Percentiles rank a stretch among this genome's conserved stretches.
Evolutionary conservation across 306 rosid genomes (phyloP).

Genomic region (Trichosanthes cucumerina): DNA sequence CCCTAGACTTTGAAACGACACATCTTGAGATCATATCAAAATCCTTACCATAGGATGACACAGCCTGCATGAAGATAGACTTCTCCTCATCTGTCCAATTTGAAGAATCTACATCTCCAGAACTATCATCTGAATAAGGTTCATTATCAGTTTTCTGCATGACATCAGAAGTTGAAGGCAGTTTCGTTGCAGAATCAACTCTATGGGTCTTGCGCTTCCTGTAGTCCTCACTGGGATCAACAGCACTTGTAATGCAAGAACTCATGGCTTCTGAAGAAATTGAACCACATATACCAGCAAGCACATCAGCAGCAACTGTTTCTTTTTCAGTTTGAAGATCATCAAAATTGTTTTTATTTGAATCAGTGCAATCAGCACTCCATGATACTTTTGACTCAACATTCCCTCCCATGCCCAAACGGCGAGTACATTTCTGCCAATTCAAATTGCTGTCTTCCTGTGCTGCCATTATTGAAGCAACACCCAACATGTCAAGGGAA

Average conservation of each 20-base stretch:
- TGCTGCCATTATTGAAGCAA: constrained; percentile 64
- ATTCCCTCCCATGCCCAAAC: constrained; percentile 37
- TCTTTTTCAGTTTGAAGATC: constrained; percentile 58
- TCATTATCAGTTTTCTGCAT: constrained; percentile 49
- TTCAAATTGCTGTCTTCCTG: constrained; percentile 34
- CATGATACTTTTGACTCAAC: constrained; percentile 25
- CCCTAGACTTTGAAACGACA: constrained; percentile 61
- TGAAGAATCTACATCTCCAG: constrained; percentile 71
- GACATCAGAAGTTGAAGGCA: constrained; percentile 29
- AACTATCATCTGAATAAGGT: constrained; percentile 88
- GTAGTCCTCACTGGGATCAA: constrained; percentile 30
- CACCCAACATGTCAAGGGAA: constrained; percentile 81
- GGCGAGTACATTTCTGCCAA: constrained; percentile 27
- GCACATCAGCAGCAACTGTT: constrained; percentile 80
- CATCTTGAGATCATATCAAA: constrained; percentile 54
- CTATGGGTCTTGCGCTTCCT: background rate
- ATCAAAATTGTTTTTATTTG: constrained; percentile 45
- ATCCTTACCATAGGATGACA: constrained; percentile 73
- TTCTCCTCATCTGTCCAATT: constrained; percentile 92
- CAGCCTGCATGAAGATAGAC: constrained; percentile 67
- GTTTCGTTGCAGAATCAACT: constrained; percentile 15
- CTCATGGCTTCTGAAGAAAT: constrained; percentile 79
- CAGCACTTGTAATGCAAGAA: constrained; percentile 66
- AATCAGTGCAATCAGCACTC: constrained; percentile 23
- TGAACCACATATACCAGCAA: constrained; percentile 86